phyloP scores from a whole-genome alignment of 768 basidiomycete genomes.

The Naganishia vishniacii region DNA sequence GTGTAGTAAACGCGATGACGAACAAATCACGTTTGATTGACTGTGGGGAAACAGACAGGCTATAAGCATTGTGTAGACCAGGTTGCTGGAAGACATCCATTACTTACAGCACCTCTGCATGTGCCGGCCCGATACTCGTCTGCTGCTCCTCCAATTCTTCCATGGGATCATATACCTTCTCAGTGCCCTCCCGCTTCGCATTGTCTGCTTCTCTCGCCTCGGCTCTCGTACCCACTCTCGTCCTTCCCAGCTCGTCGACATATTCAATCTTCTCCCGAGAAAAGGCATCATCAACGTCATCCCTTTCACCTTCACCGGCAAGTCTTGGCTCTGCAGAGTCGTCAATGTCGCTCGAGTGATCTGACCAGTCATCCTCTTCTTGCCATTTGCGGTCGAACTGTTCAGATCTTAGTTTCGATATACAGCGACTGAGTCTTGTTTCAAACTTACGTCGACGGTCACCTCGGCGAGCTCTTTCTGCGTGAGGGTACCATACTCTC shows the following conservation, averaged over 20 bases:
- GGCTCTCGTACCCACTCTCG: constrained; percentile 37
- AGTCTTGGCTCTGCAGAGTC: constrained; percentile 30
- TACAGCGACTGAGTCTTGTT: too few species aligned
- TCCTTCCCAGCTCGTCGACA: constrained; percentile 46
- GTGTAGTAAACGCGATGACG: constrained; percentile 19
- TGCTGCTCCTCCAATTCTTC: background rate
- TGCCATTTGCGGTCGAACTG: constrained; percentile 43
- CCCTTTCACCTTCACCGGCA: background rate
- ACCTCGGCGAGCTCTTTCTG: constrained; percentile 43
- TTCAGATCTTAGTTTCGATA: background rate
- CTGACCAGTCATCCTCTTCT: constrained; percentile 37
- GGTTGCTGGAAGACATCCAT: background rate
- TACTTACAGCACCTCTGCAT: constrained; percentile 46
- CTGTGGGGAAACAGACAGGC: constrained; percentile 23
- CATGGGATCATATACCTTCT: background rate
- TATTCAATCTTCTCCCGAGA: constrained; percentile 38
- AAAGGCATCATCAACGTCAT: constrained; percentile 21
- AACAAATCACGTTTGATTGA: constrained; percentile 45
- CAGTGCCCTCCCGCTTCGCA: constrained; percentile 7
- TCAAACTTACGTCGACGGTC: constrained; percentile 41
- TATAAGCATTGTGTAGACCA: background rate
- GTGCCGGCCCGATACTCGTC: constrained; percentile 30
- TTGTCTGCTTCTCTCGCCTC: constrained; percentile 40
- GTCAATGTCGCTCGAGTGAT: constrained; percentile 38
- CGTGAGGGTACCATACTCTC: constrained; percentile 39